Conservation (phyloP, 2,329 filamentous ascomycete genomes). For the Penicillium palitans region DNA sequence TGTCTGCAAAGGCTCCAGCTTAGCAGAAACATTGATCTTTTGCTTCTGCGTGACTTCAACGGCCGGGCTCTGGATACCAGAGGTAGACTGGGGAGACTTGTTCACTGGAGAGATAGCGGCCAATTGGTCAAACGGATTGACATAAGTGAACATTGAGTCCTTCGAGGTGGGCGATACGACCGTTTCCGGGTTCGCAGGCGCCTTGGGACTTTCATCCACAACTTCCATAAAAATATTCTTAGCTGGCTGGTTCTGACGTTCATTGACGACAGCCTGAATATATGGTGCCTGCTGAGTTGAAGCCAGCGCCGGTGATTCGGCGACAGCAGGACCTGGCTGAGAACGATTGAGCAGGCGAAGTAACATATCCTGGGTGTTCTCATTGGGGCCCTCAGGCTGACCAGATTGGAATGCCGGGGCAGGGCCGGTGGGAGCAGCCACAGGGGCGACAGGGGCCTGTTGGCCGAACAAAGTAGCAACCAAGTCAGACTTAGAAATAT, state of each 20-base stretch:
- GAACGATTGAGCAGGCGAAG: conserved; percentile 81
- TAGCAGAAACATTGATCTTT: conserved; percentile 26
- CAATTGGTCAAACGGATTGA: conserved; percentile 71
- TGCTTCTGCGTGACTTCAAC: conserved; percentile 30
- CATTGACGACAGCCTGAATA: conserved; percentile 22
- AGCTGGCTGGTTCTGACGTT: conserved; percentile 14
- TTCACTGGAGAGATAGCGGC: conserved; percentile 66
- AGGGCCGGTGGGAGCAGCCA: conserved; percentile 32
- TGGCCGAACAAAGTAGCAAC: conserved; percentile 58
- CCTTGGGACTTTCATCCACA: conserved; percentile 20
- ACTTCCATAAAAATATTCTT: conserved; percentile 16
- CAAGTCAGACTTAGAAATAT: conserved; percentile 58
- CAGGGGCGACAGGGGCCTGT: conserved; percentile 34
- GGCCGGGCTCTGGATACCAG: conserved; percentile 45
- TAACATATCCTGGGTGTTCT: conserved; percentile 80
- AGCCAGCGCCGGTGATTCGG: conserved; percentile 42
- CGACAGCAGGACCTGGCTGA: conserved; percentile 42
- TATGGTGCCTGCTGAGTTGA: conserved; percentile 35
- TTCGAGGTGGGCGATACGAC: conserved; percentile 39
- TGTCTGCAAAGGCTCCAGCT: conserved; percentile 17
- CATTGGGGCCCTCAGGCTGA: conserved; percentile 32
- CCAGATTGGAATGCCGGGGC: conserved; percentile 20
- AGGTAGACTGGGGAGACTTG: conserved; percentile 51
- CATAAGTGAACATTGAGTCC: conserved; percentile 64
- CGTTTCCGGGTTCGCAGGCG: conserved; percentile 33